Evolutionary conservation across 164 flowering plant species (phyloP), one percentile per base, ranked within the genome.

Genomic region (Vitis riparia): DNA sequence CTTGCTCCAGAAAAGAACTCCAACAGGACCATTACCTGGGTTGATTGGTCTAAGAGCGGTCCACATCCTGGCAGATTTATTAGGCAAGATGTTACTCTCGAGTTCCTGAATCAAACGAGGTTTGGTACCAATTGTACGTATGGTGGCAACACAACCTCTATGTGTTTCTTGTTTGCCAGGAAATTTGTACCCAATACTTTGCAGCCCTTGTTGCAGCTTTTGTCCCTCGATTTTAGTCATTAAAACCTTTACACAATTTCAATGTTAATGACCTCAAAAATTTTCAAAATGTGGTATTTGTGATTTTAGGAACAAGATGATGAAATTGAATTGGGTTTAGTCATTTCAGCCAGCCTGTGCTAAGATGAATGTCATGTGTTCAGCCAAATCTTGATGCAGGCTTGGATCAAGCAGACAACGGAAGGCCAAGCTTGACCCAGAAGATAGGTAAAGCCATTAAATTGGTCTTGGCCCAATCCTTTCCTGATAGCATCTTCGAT

Each of bases 131-230:
- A 65, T 5, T 86, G 90, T 65, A 69, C 58, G 49, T 85, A 83
- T 65, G 81, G 81, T 69, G 88, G 77, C 48, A 50, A 68, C 44
- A 15, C 13, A 9, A 78, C 76, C 0, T 48, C 65, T 5, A 59
- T 82, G 11, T 85, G 93, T 51, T 85, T 69, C 71, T 58, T 85
- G 63, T 88, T 87, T 76, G 93, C 89, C 11, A 82, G 93, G 80
- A 88, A 88, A 63, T 85, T 88, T 68, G 7, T 73, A 13, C 81
- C 84, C 0, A 69, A 67, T 30, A 49, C 84, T 62, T 51, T 86
- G 62, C 67, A 77, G n/a, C 82, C 82, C 52, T 58, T 79, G 55
- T 60, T 76, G 67, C 67, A 66, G 50, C 13, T 72, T 58, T 51
- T 67, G 3, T 32, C 66, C 19, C 17, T 50, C n/a, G 51, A 44